Evolutionary conservation across 345 rosid species (phyloP), one percentile per base, ranked within the genome.

Genomic region (Hibiscus mutabilis): DNA sequence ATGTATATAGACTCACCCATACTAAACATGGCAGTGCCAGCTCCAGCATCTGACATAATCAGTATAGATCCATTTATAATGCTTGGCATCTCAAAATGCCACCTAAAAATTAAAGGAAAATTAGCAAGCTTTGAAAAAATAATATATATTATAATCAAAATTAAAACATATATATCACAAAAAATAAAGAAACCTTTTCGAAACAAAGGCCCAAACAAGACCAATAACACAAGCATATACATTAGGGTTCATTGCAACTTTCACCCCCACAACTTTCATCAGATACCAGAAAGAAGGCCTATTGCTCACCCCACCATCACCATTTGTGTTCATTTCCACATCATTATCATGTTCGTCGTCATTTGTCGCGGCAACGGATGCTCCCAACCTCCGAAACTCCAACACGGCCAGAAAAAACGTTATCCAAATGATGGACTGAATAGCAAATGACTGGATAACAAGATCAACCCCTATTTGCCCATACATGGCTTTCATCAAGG

Each of bases 1-100:
- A n/a, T n/a, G n/a, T n/a, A n/a, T n/a, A n/a, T n/a, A n/a, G n/a
- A n/a, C 83, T 80, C 72, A 95, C 99, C 99, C 86, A 95, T 84
- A 77, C 82, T 90, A 79, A 95, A 95, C 97, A 95, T 92, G 76
- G 96, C 95, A 73, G 99, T 91, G 76, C 99, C 96, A n/a, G 89
- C 85, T 42, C 96, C 97, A 70, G 96, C 96, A 77, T 73, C 90
- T n/a, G 98, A 90, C 89, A 94, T 81, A 53, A 91, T 87, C 73
- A 82, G 68, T 42, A 91, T 79, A 1, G 95, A 91, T 40, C 85
- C 97, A 33, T 90, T 93, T 69, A 94, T 35, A 13, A 94, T 84
- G 77, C 84, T 84, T 9, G 98, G 97, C 97, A 91, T 87, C 79
- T 73, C 81, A 25, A 91, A 53, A 82, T 87, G 86, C 88, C 92